A percentile compares a stretch with the other conserved stretches of the same genome.
Evolutionary conservation across 2,329 filamentous ascomycete species (phyloP).

Genomic region (Dothidotthia symphoricarpi): DNA sequence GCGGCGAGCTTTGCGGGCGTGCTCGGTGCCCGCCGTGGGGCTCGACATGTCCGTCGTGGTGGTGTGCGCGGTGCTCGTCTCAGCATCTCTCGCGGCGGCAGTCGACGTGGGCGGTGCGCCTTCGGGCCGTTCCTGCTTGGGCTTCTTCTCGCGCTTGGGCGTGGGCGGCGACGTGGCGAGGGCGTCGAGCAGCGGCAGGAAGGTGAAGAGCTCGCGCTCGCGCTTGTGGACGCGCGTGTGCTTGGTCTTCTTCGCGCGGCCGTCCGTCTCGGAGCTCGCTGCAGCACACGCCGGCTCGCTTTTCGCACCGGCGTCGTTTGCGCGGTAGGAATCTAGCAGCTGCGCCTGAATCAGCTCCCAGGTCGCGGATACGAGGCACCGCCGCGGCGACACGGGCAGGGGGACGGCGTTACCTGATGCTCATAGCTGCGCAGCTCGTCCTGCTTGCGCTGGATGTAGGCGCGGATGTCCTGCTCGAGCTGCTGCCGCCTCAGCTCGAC

Average conservation of each 20-base stretch:
- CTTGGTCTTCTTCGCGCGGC: constrained; percentile 37
- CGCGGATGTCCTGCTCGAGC: constrained; percentile 38
- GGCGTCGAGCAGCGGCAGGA: constrained; percentile 39
- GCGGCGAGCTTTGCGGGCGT: no score
- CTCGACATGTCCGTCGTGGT: constrained; percentile 2
- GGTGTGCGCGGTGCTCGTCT: constrained; percentile 18
- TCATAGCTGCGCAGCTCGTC: constrained; percentile 33
- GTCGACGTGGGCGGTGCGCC: constrained; percentile 8
- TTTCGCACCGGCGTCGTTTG: no score
- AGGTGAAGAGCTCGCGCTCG: constrained; percentile 39
- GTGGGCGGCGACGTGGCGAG: constrained; percentile 21
- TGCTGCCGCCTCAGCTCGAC: constrained; percentile 38
- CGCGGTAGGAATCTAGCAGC: constrained; percentile 26
- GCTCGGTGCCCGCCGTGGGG: no score
- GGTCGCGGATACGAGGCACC: no score
- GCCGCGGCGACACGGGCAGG: no score
- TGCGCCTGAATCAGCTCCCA: constrained; percentile 29
- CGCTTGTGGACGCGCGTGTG: constrained; percentile 40
- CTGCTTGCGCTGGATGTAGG: constrained; percentile 37
- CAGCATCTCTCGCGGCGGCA: constrained; percentile 21
- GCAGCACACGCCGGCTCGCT: no score
- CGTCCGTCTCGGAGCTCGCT: no score
- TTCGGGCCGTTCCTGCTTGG: constrained; percentile 9
- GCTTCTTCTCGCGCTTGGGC: constrained; percentile 24
- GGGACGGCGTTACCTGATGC: constrained; percentile 31